Percentiles rank a stretch among this genome's conserved stretches.
These are phyloP conservation scores for Colletotrichum lini DNA, from an alignment of 2,329 filamentous ascomycete species.

Conservation along the genomic window DNA sequence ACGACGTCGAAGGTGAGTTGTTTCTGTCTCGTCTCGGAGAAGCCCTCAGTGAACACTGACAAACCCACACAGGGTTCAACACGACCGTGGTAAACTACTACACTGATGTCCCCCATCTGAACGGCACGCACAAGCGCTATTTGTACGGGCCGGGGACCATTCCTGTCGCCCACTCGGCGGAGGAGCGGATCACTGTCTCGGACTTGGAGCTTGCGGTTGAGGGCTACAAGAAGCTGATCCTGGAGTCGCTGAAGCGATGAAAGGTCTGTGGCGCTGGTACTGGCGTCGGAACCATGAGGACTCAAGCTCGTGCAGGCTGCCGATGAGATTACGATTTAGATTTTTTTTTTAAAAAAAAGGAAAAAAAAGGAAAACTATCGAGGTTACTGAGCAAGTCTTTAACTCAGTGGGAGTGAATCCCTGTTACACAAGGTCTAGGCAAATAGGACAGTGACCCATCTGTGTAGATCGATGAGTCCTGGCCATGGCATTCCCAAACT, in stretches of 20 bases:
- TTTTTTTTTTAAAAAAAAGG: too few species aligned
- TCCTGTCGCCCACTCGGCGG: slow-evolving; percentile 86
- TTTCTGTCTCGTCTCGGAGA: background rate
- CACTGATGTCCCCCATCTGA: slow-evolving; percentile 87
- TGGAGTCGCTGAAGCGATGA: slow-evolving; percentile 60
- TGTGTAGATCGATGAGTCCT: background rate
- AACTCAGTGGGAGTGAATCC: too few species aligned
- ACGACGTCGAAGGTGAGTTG: slow-evolving; percentile 79
- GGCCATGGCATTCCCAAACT: background rate
- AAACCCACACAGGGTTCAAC: slow-evolving; percentile 73
- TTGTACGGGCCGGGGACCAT: slow-evolving; percentile 81
- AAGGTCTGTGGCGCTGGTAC: background rate
- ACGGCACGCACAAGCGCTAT: slow-evolving; percentile 76
- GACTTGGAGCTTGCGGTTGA: slow-evolving; percentile 84
- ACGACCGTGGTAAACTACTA: slow-evolving; percentile 90
- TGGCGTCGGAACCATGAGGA: too few species aligned
- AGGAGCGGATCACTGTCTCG: slow-evolving; percentile 82
- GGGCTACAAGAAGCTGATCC: slow-evolving; percentile 81
- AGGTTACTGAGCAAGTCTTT: too few species aligned
- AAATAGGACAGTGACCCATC: too few species aligned
- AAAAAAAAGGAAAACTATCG: too few species aligned
- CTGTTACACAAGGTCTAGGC: too few species aligned
- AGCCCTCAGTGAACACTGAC: slow-evolving; percentile 33
- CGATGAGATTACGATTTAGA: too few species aligned
- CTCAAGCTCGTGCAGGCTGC: too few species aligned